Conservation (phyloP, 257 asterid genomes). For the Solanum megistacrolobum region DNA sequence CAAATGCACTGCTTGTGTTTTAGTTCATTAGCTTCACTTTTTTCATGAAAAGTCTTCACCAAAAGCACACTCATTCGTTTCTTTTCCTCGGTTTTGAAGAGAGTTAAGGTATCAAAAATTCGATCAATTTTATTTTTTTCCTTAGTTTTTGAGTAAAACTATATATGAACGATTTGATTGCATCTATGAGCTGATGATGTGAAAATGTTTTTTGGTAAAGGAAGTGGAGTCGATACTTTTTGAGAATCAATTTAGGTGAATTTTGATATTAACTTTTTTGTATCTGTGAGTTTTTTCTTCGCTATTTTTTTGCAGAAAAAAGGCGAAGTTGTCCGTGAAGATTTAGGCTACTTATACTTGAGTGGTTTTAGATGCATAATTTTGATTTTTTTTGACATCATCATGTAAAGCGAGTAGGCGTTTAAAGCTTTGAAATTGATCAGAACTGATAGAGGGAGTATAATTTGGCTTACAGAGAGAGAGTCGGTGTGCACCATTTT, state of each 20-base stretch:
- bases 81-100: not conserved
- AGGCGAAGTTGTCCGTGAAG: not conserved
- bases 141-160: not conserved
- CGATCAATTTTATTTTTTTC: not conserved
- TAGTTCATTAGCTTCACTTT: slow-evolving; percentile 51
- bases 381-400: not conserved
- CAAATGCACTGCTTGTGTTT: slow-evolving; percentile 21
- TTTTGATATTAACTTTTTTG: not conserved
- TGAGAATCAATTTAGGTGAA: not conserved
- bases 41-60: slow-evolving; percentile 46
- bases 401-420: not conserved
- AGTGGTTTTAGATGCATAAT: not conserved
- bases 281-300: not conserved
- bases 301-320: not conserved
- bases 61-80: not conserved
- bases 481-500: not conserved
- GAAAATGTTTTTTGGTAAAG: not conserved
- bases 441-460: not conserved
- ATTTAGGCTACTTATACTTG: not conserved
- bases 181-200: not conserved
- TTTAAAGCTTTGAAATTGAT: not conserved
- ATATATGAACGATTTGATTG: not conserved
- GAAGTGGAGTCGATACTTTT: not conserved
- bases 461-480: not conserved
- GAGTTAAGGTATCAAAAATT: not conserved